phyloP scores from a whole-genome alignment of 2,329 filamentous ascomycete genomes.

The Cladophialophora chaetospira region DNA sequence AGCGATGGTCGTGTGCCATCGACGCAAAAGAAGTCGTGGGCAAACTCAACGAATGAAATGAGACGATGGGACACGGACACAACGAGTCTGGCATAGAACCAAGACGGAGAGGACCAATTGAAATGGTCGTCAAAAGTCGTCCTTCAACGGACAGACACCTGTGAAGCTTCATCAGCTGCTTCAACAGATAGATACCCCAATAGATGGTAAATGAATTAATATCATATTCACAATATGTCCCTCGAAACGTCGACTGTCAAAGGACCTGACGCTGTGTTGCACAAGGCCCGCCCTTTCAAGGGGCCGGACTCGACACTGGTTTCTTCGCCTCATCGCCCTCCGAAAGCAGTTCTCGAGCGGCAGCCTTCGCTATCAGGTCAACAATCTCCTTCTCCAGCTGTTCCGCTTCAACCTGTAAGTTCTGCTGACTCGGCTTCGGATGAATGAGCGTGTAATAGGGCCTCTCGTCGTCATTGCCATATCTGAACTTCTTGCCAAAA shows the following conservation, averaged over 20 bases:
- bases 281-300: too few species aligned
- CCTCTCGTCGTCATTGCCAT: slow-evolving; percentile 3
- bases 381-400: not conserved
- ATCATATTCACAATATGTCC: too few species aligned
- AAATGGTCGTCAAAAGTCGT: slow-evolving; percentile 15
- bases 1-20: not conserved
- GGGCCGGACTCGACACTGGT: not conserved
- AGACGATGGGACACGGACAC: slow-evolving; percentile 17
- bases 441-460: slow-evolving; percentile 2
- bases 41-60: slow-evolving; percentile 21
- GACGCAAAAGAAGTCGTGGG: slow-evolving; percentile 19
- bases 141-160: slow-evolving; percentile 30
- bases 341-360: not conserved
- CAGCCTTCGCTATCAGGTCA: not conserved
- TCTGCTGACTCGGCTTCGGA: slow-evolving; percentile 1
- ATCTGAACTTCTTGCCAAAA: not conserved
- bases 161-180: slow-evolving; percentile 33
- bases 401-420: not conserved
- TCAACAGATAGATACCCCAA: slow-evolving; percentile 22
- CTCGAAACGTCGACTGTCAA: too few species aligned
- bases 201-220: slow-evolving; percentile 6
- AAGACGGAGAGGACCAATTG: not conserved
- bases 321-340: not conserved
- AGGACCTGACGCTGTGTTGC: too few species aligned
- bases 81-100: slow-evolving; percentile 5